phyloP scores from a whole-genome alignment of 2,329 filamentous ascomycete genomes.

The Elsinoe perseae region DNA sequence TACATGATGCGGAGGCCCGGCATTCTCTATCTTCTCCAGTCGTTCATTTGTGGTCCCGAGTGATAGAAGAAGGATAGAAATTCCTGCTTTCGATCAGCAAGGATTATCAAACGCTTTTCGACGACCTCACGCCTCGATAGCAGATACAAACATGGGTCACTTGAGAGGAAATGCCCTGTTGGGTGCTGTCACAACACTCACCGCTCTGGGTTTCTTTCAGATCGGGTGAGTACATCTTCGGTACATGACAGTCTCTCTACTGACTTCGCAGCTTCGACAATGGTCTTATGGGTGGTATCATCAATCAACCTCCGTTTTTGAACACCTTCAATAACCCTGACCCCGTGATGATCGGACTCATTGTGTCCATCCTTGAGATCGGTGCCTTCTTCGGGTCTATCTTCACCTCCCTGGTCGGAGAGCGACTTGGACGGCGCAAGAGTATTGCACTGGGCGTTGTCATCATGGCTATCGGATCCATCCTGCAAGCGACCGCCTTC shows the following conservation, averaged over 20 bases:
- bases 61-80: slow-evolving; percentile 6
- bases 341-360: slow-evolving; percentile 35
- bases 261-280: slow-evolving; percentile 18
- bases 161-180: slow-evolving; percentile 36
- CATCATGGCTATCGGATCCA: slow-evolving; percentile 33
- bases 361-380: slow-evolving; percentile 43
- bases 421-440: slow-evolving; percentile 38
- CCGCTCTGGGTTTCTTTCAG: slow-evolving; percentile 42
- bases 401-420: slow-evolving; percentile 35
- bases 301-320: slow-evolving; percentile 37
- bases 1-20: slow-evolving; percentile 7
- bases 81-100: background rate
- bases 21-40: slow-evolving; percentile 15
- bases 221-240: slow-evolving; percentile 40
- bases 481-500: slow-evolving; percentile 22
- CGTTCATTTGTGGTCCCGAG: slow-evolving; percentile 1
- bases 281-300: slow-evolving; percentile 25
- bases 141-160: slow-evolving; percentile 17
- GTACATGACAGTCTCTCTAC: slow-evolving; percentile 28
- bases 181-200: slow-evolving; percentile 38
- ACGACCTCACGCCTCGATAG: background rate
- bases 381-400: slow-evolving; percentile 40
- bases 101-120: background rate
- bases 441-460: slow-evolving; percentile 38
- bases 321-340: slow-evolving; percentile 30